Evolutionary conservation across 768 basidiomycete species (phyloP), one percentile per base, ranked within the genome.

Genomic region (Calocybe indica): DNA sequence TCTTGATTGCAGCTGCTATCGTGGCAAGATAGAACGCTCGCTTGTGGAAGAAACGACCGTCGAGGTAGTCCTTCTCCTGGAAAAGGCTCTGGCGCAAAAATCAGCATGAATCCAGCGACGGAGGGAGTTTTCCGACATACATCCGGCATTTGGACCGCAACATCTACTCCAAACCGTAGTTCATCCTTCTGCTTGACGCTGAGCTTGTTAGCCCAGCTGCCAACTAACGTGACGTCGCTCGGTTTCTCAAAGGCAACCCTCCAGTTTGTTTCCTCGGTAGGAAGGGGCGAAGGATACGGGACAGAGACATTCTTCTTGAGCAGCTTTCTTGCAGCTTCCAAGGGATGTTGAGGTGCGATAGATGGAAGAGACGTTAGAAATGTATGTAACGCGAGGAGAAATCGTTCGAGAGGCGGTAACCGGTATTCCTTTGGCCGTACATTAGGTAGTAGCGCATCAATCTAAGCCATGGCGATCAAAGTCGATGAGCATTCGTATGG

Each of bases 41-140:
- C 61, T 98, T 98, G 61, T 94, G 87, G 61, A 95, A 94, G 62
- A 87, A 92, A 8, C 96, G 80, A 6, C 83, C 79, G 59, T 93
- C 85, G 48, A 92, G 71, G 54, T 92, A 90, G 60, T 98, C 94
- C 61, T 98, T 99, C 58, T 94, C 91, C 69, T 95, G 91, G 58
- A 98, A 94, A n/a, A 96, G 70, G 40, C 55, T 62, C 87, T 88
- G 46, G 13, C 9, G 47, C n/a, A 13, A 35, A 34, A 48, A 30
- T 64, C 30, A 62, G 52, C 45, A 9, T 10, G 15, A 45, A 45
- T 48, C 49, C 43, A 45, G 40, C 6, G 10, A 13, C 11, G 7
- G 6, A 46, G 11, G 8, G 10, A 13, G 1, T 38, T 40, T 6
- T 34, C 9, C 42, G 13, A 72, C 83, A 55, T 58, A 90, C 91